Base-by-base conservation (phyloP, 805 yeast genomes). In the Candida ovalis region DNA sequence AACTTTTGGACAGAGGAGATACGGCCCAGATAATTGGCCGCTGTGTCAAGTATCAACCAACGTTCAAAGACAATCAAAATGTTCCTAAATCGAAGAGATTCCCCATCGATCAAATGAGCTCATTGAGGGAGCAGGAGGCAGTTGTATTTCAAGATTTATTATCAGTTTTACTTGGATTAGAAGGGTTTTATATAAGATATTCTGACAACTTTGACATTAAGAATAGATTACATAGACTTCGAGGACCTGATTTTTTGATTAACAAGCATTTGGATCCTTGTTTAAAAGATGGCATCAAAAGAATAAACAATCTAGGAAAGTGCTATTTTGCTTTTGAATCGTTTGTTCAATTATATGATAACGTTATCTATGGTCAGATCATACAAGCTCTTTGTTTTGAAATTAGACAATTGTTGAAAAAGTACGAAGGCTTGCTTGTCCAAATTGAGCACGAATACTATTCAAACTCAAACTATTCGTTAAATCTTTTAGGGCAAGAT, bases 171-270 rank as follows among this genome's bases (percentile, higher is more conserved):
- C 56, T 82, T 28, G 95, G 95, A 0, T 66, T 76, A 24, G 96
- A 90, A 63, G 97, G 97, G 0, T 72, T 74, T 19, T 88, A 86
- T 59, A 79, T 92, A 32, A 71, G 90, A 40, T 88, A 77, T 60
- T 75, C 83, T 28, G 85, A 80, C 39, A 71, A 74, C 19, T 88
- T 78, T 59, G 78, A 81, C 56, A 81, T 82, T 0, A 49, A 51
- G 0, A 61, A 66, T 30, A 44, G 58, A 9, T 69, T 66, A 13
- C 71, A 75, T 30, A 63, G 76, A 40, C 66, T 84, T 3, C 63
- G 62, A 13, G 96, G 95, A 0, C 95, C 96, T 1, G 92, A 85
- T 50, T 90, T 77, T 64, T 76, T 80, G 52, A 77, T 89, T 23
- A 83, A 86, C 38, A 84, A 81, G 54, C 81, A 78, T 49, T 69